Conservation (phyloP, 768 basidiomycete species). For the Artomyces pyxidatus region DNA sequence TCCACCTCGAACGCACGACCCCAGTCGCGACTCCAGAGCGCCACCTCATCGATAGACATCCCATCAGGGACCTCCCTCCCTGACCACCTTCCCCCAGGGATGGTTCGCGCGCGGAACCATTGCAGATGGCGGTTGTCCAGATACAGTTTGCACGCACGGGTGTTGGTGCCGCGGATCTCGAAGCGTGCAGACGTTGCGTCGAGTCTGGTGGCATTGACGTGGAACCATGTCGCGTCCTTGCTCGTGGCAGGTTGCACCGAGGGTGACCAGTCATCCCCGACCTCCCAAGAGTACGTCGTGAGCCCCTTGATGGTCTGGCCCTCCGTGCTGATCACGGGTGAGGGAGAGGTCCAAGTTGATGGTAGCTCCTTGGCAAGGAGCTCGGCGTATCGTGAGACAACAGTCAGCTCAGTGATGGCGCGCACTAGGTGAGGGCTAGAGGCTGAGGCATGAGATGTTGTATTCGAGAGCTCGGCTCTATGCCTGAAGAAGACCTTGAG, state of each 20-base stretch:
- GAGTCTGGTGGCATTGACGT: slow-evolving; percentile 31
- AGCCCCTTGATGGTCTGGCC: slow-evolving; percentile 28
- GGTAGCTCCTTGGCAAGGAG: slow-evolving; percentile 41
- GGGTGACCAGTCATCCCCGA: slow-evolving; percentile 26
- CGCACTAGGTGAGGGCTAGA: slow-evolving; percentile 18
- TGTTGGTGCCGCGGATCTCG: slow-evolving; percentile 46
- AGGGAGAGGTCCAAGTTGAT: slow-evolving; percentile 34
- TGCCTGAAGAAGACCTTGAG: slow-evolving; percentile 71
- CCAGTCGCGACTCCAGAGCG: slow-evolving; percentile 11
- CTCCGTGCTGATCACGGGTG: slow-evolving; percentile 24
- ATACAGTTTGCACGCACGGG: slow-evolving; percentile 53
- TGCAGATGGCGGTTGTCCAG: slow-evolving; percentile 33
- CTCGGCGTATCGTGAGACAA: slow-evolving; percentile 35
- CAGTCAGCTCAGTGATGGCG: slow-evolving; percentile 37
- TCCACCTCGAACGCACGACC: slow-evolving; percentile 9
- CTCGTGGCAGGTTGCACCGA: slow-evolving; percentile 26
- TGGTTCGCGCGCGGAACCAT: slow-evolving; percentile 6
- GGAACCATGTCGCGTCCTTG: slow-evolving; percentile 31
- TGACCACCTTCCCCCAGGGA: slow-evolving; percentile 2
- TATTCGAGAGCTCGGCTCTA: slow-evolving; percentile 34
- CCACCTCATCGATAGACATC: background rate
- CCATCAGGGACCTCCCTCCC: slow-evolving; percentile 10
- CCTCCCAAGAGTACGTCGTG: slow-evolving; percentile 42
- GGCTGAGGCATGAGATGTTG: background rate
- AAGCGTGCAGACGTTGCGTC: slow-evolving; percentile 40